These are phyloP conservation scores for Ophiostoma sp. DNA, from an alignment of 2,329 filamentous ascomycete species.

Conservation along the genomic window DNA sequence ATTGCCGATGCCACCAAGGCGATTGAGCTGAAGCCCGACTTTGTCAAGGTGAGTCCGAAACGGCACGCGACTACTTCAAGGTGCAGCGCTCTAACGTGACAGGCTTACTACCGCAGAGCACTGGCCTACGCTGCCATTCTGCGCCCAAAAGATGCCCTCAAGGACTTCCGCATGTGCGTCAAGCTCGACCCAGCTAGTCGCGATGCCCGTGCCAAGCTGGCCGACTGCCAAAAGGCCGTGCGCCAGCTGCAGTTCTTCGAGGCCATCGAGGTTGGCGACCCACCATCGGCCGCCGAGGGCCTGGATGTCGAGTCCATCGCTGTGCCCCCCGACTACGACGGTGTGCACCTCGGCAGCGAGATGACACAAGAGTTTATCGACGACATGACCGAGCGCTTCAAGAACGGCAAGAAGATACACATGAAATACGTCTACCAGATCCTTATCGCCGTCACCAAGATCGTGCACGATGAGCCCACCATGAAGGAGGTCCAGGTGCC, in stretches of 20 bases:
- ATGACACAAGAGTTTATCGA: slow-evolving; percentile 98
- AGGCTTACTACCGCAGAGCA: slow-evolving; percentile 93
- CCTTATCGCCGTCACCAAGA: slow-evolving; percentile 78
- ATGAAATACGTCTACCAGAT: slow-evolving; percentile 98
- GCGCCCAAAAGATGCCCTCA: slow-evolving; percentile 77
- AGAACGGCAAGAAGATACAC: slow-evolving; percentile 89
- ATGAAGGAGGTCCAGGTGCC: slow-evolving; percentile 92
- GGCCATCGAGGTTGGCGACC: slow-evolving; percentile 88
- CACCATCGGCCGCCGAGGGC: slow-evolving; percentile 85
- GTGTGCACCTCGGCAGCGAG: slow-evolving; percentile 65
- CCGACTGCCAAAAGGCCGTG: slow-evolving; percentile 92
- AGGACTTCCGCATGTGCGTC: slow-evolving; percentile 87
- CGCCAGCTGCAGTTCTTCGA: slow-evolving; percentile 88
- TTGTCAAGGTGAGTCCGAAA: slow-evolving; percentile 66
- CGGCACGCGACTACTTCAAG: not conserved
- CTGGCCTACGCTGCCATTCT: slow-evolving; percentile 88
- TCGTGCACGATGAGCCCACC: slow-evolving; percentile 87
- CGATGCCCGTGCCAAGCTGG: slow-evolving; percentile 82
- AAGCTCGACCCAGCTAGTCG: slow-evolving; percentile 83
- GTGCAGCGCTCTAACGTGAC: slow-evolving; percentile 14
- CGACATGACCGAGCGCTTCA: slow-evolving; percentile 95
- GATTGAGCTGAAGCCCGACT: slow-evolving; percentile 78
- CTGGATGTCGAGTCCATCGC: slow-evolving; percentile 81
- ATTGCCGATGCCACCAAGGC: slow-evolving; percentile 87
- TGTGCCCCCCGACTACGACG: slow-evolving; percentile 81